A percentile compares a stretch with the other conserved stretches of the same genome.
Evolutionary conservation across 192 early-diverging fungal species (phyloP).

Genomic region (Podila clonocystis): DNA sequence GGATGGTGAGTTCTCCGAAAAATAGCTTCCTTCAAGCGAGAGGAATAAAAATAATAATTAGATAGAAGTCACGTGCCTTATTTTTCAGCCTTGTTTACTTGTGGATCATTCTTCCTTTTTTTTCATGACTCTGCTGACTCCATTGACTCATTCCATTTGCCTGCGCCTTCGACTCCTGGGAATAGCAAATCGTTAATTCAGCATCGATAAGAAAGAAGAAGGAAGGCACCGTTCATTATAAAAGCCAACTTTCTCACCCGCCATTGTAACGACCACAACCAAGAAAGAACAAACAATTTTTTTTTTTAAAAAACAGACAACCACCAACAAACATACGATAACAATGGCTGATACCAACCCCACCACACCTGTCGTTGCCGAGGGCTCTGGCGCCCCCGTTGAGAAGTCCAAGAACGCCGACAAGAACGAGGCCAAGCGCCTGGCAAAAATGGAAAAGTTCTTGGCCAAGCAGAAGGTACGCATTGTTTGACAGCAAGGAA

Average conservation of each 20-base stretch:
- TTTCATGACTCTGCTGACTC: conserved; percentile 1
- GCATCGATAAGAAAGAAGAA: too few species aligned
- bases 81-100: too few species aligned
- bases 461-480: conserved; percentile 87
- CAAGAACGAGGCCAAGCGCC: conserved; percentile 91
- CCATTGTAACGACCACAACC: conserved; percentile 1
- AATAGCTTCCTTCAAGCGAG: too few species aligned
- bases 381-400: conserved; percentile 14
- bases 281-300: neutral
- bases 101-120: neutral
- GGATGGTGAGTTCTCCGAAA: too few species aligned
- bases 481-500: conserved; percentile 17
- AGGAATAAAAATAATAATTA: too few species aligned
- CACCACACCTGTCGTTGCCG: conserved; percentile 16
- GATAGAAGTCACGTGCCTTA: too few species aligned
- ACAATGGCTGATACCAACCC: conserved; percentile 47
- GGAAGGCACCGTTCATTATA: neutral
- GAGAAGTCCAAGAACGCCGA: conserved; percentile 83
- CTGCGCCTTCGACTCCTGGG: neutral
- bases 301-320: neutral
- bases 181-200: too few species aligned
- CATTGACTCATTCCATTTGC: neutral
- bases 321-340: conserved; percentile 1
- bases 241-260: neutral
- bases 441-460: conserved; percentile 94